phyloP scores from a whole-genome alignment of 2,329 filamentous ascomycete species.

The Paecilomyces sp. region DNA sequence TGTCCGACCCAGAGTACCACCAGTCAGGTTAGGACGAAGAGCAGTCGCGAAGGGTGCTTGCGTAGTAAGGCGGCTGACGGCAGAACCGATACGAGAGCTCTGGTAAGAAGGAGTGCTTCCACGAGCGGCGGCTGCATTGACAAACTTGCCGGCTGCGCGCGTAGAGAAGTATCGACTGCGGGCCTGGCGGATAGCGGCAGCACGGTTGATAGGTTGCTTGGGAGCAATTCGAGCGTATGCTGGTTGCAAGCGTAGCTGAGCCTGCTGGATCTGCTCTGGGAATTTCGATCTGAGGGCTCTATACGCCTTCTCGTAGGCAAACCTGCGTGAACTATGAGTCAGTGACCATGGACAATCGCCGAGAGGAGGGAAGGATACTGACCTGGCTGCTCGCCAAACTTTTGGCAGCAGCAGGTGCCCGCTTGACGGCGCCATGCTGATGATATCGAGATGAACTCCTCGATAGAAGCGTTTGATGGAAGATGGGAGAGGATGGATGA shows the following conservation, averaged over 20 bases:
- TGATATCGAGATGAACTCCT: slow-evolving; percentile 10
- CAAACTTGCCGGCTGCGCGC: slow-evolving; percentile 41
- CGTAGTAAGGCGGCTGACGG: slow-evolving; percentile 58
- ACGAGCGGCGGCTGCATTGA: slow-evolving; percentile 38
- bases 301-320: slow-evolving; percentile 41
- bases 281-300: slow-evolving; percentile 36
- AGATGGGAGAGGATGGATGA: slow-evolving; percentile 5
- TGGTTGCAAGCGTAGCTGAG: slow-evolving; percentile 49
- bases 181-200: slow-evolving; percentile 56
- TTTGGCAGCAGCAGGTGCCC: slow-evolving; percentile 45
- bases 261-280: slow-evolving; percentile 29
- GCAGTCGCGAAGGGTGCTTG: slow-evolving; percentile 82
- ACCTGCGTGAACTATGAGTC: slow-evolving; percentile 23
- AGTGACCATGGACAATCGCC: background rate
- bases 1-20: slow-evolving; percentile 73
- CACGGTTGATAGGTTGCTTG: slow-evolving; percentile 54
- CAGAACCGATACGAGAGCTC: slow-evolving; percentile 49
- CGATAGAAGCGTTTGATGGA: slow-evolving; percentile 8
- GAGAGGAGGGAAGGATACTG: slow-evolving; percentile 11
- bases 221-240: slow-evolving; percentile 51
- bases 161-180: slow-evolving; percentile 60
- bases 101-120: slow-evolving; percentile 48
- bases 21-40: slow-evolving; percentile 85
- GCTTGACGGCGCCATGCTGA: slow-evolving; percentile 39
- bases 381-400: slow-evolving; percentile 42